Base-by-base conservation (phyloP, 257 asterid species). In the Nemophila menziesii region DNA sequence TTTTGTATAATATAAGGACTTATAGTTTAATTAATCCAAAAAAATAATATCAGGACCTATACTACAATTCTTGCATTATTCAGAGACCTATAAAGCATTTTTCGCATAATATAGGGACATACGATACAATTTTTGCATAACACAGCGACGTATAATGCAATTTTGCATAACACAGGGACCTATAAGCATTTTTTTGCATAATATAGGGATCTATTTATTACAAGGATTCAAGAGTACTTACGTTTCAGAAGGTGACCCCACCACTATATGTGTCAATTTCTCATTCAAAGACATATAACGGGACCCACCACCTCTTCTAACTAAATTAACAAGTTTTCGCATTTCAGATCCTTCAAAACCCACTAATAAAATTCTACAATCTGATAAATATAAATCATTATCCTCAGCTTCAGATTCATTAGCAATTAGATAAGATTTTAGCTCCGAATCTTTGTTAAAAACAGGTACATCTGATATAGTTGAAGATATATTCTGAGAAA, bases 261-360 rank as follows among this genome's bases (percentile, higher is more conserved):
- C 93, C 21, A 90, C 47, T 65, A 90, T 68, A 63, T 89, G 98
- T 8, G 98, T 85, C 75, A 90, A 62, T 48, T 81, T 90, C 50
- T 90, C 93, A 52, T 57, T 63, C 55, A 79, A 60, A 43, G 77
- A 79, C 94, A 74, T 77, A 54, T 76, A 81, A 23, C 96, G 98
- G 65, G 96, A 85, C 46, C 96, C 98, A 48, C 98, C 98, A 16
- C 98, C 98, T 58, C 47, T 76, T 48, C 93, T 93, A 53, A 90
- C 76, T 84, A 90, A 75, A 73, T 70, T 73, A 55, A 90, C 96
- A 51, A 90, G 69, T 65, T 73, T 76, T 62, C 98, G 77, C 69
- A 79, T 51, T 52, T 78, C 84, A 66, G 81, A 68, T 62, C 85
- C 80, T 55, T 67, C 76, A 67, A 90, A 90, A 54, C 98, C 98